Evolutionary conservation across 768 basidiomycete species (phyloP), one percentile per base, ranked within the genome.

Genomic region (Boletus insuetus): DNA sequence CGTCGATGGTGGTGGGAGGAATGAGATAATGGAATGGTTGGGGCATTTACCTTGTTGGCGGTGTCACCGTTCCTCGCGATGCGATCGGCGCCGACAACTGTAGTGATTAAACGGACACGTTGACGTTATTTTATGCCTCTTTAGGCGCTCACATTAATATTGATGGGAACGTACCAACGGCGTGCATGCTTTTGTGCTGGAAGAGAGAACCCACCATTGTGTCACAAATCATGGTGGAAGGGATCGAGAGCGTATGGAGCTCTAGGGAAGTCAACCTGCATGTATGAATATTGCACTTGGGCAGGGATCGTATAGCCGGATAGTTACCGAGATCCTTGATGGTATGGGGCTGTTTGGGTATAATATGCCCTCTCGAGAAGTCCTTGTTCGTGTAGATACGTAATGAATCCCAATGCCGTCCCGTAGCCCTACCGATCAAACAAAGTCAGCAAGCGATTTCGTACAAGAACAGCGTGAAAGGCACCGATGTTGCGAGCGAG

Each of bases 151-250:
- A 9, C 29, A 29, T 29, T 29, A 29, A 29, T 9, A 37, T 11
- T 41, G 20, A 43, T 45, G 48, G 24, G 13, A 53, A 59, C 67
- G 61, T 58, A 90, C 89, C 84, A 51, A 94, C 84, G 26, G 86
- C 91, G 64, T 94, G 89, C 49, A 95, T 91, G 20, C 79, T 71
- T 66, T 90, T 80, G 67, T 94, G 84, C 66, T 95, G 92, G 76
- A 98, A 91, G 49, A 98, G 74, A 1, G 93, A 95, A 10, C 96
- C 96, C 17, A 98, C 91, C 90, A 97, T 97, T 35, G 92, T 96
- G 67, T 98, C 96, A 66, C 94, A 96, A 46, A 98, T 87, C 93
- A 98, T 96, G 6, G 87, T 85, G 5, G 90, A 89, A 0, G 93
- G 89, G 14, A 95, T 88, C 35, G 83, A 75, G 43, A 98, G 81